Evolutionary conservation across 2,329 filamentous ascomycete species (phyloP), one percentile per base, ranked within the genome.

Genomic region (Fusarium chuoi): DNA sequence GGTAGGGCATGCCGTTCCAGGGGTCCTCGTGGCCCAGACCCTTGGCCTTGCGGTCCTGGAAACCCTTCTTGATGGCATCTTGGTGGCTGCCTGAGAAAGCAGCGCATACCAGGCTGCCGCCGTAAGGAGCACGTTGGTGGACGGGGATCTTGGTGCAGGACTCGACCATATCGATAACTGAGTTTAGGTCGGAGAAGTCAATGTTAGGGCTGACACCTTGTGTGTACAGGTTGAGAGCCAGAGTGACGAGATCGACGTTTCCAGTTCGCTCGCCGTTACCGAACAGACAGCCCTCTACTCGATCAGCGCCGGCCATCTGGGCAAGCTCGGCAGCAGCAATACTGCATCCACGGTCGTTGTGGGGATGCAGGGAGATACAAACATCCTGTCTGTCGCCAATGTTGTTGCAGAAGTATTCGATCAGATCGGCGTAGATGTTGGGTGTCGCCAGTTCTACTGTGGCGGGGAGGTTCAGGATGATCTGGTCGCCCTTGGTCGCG

Each of bases 401-500:
- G 81, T 96, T 88, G 59, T 88, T 90, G 86, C 94, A 97, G 84
- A 99, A 99, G 85, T 94, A 97, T 82, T 99, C 96, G 71, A 99
- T 94, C 85, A 97, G 93, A 80, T 99, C 96, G 56, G 96, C 96
- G 81, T 96, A 99, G 54, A 98, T 89, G 81, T 99, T 99, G 39
- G 95, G 95, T 2, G 96, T 98, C 2, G 94, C 85, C 91, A 98
- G 92, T 85, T 99, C 96, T 41, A 98, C 96, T 0, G 96, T 99
- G 4, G 96, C 96, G 2, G 96, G 96, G 58, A 99, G 88, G 85
- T 98, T 98, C 88, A 99, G 96, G 81, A 99, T 97, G 82, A 99
- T 94, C 14, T 54, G 92, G 94, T 77, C 66, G 8, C 66, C 66
- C 22, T 91, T 92, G 82, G 94, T 90, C 44, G 87, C 90, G 1